These are phyloP conservation scores for Xylaria curta DNA, from an alignment of 495 filamentous ascomycete species.

Conservation along the genomic window DNA sequence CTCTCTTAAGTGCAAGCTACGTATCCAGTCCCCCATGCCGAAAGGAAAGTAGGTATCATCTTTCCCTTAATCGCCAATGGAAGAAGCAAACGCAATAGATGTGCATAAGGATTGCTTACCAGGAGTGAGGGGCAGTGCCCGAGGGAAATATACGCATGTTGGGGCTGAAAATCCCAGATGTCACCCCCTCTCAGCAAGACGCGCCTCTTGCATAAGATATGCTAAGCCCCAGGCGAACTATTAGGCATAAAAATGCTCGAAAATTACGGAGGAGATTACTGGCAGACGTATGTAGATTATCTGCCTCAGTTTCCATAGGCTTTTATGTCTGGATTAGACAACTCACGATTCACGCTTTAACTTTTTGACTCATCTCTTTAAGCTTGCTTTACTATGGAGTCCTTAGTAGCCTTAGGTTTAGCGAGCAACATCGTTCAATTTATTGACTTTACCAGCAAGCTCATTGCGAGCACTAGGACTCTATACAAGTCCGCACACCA, in stretches of 20 bases:
- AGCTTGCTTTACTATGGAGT: background rate
- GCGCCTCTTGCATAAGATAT: too few species aligned
- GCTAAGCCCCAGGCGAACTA: background rate
- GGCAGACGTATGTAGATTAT: too few species aligned
- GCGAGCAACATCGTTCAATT: constrained; percentile 9
- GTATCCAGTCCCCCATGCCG: too few species aligned
- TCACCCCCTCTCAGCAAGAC: too few species aligned
- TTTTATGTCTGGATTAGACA: background rate
- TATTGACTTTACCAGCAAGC: constrained; percentile 6
- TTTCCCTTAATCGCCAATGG: too few species aligned
- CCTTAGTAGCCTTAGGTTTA: background rate
- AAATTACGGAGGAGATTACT: too few species aligned
- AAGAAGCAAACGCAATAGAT: too few species aligned
- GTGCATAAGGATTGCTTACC: too few species aligned
- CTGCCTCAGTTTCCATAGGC: background rate
- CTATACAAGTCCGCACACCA: constrained; percentile 6
- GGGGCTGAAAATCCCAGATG: background rate
- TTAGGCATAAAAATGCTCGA: background rate
- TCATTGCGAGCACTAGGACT: background rate
- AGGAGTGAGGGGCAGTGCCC: background rate
- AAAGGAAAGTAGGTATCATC: too few species aligned
- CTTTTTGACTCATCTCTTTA: background rate
- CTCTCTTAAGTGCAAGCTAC: too few species aligned
- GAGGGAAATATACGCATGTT: background rate
- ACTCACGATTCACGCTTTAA: background rate